Evolutionary conservation across 345 rosid species (phyloP).

Genomic region (Linum trigynum): DNA sequence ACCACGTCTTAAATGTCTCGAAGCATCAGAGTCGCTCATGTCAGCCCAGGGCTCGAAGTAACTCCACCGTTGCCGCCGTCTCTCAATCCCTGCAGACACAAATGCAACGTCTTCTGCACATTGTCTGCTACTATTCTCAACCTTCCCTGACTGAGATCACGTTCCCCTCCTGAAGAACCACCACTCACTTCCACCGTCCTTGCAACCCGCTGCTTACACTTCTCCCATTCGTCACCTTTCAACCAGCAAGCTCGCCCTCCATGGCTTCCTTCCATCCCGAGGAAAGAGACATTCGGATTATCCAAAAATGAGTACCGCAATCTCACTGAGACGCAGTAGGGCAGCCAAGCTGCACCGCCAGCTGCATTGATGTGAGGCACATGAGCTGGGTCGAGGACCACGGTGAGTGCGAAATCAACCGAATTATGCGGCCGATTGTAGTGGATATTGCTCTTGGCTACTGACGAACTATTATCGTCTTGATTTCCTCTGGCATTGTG

Average conservation of each 20-base stretch:
- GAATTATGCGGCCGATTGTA: constrained; percentile 70
- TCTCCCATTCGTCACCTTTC: constrained; percentile 79
- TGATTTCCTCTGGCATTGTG: constrained; percentile 50
- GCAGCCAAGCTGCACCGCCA: constrained; percentile 99
- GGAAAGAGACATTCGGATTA: constrained; percentile 45
- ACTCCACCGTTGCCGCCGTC: constrained; percentile 32
- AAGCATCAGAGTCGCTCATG: background rate
- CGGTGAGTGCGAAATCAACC: constrained; percentile 79
- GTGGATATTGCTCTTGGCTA: constrained; percentile 80
- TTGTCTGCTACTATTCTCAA: constrained; percentile 68
- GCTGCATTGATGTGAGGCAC: constrained; percentile 75
- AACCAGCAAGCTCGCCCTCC: constrained; percentile 96
- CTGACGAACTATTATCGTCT: constrained; percentile 32
- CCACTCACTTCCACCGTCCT: constrained; percentile 51
- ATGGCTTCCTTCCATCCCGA: constrained; percentile 96
- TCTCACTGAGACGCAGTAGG: constrained; percentile 86
- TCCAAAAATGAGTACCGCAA: constrained; percentile 75
- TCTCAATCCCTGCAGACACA: constrained; percentile 66
- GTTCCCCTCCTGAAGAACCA: constrained; percentile 43
- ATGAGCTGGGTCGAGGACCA: constrained; percentile 89
- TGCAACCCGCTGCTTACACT: constrained; percentile 72
- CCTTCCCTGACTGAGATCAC: constrained; percentile 60
- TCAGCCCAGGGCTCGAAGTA: constrained; percentile 26
- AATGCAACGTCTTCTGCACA: constrained; percentile 60
- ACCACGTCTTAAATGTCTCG: too few species aligned